Evolutionary conservation across 331 rosid genomes (phyloP), one percentile per base, ranked within the genome.

Genomic region (Prunus yedoensis): DNA sequence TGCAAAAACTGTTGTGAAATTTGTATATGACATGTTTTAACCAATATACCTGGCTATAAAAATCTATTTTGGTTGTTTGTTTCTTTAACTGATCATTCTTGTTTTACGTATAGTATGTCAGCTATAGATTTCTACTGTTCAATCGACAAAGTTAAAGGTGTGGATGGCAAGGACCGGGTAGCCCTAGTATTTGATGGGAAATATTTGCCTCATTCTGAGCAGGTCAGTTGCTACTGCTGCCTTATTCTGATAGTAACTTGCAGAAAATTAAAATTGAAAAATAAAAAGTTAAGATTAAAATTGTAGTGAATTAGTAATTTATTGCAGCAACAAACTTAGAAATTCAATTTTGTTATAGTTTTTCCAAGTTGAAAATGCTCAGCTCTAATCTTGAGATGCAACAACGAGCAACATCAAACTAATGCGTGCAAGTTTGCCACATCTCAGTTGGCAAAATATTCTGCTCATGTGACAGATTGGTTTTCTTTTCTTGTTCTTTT

Each of bases 121-220:
- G 96, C 94, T 35, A 91, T 94, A 77, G 98, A 94, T 77, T 94
- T 94, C 85, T 90, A 75, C 89, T 94, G 98, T 89, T 91, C 96
- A 1, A 95, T 94, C 17, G 96, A 94, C 91, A 94, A 94, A 88
- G 84, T 87, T 58, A 86, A 87, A 84, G 98, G 96, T 69, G 90
- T 82, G 6, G 96, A 94, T 80, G 98, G 98, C 68, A 91, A 91
- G 84, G 96, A 94, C 47, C 98, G 97, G 27, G 98, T 86, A 57
- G 91, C 91, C 54, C 16, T 94, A 66, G 91, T 95, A 3, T 85
- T 94, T 51, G 97, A 94, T 78, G 98, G 97, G 52, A 94, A 91
- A 73, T 94, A 88, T 77, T 85, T 94, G 85, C 91, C 97, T 30
- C 68, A 94, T 71, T 75, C 88, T 0, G 97, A 91, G 81, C 95